Evolutionary conservation across 768 basidiomycete species (phyloP).

Genomic region (Boletus patriciae): DNA sequence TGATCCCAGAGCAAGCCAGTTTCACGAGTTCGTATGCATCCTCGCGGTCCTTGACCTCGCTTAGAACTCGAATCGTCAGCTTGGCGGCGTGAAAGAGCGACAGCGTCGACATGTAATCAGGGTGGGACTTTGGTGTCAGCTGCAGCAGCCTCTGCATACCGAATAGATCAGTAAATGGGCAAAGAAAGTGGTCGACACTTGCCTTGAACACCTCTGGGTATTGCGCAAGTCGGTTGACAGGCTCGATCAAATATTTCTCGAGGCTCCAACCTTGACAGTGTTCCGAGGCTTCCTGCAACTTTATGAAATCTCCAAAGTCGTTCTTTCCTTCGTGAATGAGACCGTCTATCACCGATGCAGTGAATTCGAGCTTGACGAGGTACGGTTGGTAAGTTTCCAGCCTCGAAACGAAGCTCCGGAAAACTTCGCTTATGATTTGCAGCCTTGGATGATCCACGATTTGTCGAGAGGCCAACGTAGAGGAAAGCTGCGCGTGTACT

Average conservation of each 20-base stretch:
- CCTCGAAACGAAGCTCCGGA: constrained; percentile 60
- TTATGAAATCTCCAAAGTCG: constrained; percentile 85
- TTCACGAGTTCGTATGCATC: constrained; percentile 82
- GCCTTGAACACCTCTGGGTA: constrained; percentile 79
- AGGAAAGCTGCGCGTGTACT: constrained; percentile 65
- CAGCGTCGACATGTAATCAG: constrained; percentile 68
- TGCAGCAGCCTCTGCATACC: constrained; percentile 64
- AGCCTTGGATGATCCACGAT: constrained; percentile 46
- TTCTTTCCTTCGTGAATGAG: constrained; percentile 49
- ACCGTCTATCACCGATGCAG: constrained; percentile 51
- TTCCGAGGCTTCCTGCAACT: constrained; percentile 56
- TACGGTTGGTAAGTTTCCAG: constrained; percentile 89
- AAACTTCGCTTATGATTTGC: constrained; percentile 53
- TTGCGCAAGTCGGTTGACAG: constrained; percentile 66
- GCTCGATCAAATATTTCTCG: constrained; percentile 69
- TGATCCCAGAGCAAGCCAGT: constrained; percentile 55
- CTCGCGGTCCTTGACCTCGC: constrained; percentile 82
- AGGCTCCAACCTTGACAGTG: constrained; percentile 65
- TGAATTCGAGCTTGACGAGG: constrained; percentile 66
- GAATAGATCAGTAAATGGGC: constrained; percentile 5
- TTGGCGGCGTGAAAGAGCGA: constrained; percentile 67
- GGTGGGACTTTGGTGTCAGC: constrained; percentile 65
- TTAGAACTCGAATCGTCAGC: constrained; percentile 71
- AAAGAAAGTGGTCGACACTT: constrained; percentile 26
- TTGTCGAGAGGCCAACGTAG: constrained; percentile 44